Conservation (phyloP, 768 basidiomycete genomes). For the Amanita brunnescens region DNA sequence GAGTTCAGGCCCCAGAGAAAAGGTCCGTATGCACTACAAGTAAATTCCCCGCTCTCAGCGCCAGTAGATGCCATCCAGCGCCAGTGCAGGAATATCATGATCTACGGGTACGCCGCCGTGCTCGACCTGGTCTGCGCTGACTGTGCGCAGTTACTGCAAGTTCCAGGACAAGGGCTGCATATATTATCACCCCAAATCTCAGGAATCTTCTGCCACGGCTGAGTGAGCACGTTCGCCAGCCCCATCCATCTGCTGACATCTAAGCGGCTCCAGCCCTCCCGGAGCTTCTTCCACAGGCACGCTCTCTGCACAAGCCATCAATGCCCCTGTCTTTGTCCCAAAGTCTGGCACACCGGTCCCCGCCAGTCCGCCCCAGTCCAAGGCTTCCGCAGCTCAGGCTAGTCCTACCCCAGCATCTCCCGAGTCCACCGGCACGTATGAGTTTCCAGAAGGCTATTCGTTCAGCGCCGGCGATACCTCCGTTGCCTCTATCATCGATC, state of each 20-base stretch:
- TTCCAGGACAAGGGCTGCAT: constrained; percentile 81
- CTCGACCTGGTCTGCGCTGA: not conserved
- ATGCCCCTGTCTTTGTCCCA: constrained; percentile 81
- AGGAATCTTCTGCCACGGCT: not conserved
- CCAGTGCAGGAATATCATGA: constrained; percentile 86
- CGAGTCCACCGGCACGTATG: constrained; percentile 9
- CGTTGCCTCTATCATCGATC: constrained; percentile 19
- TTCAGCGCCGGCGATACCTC: constrained; percentile 13
- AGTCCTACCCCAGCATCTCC: not conserved
- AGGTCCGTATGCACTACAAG: too few species aligned
- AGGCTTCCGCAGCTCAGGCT: not conserved
- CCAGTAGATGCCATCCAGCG: constrained; percentile 66
- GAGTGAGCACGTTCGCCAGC: constrained; percentile 23
- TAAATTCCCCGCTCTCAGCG: too few species aligned
- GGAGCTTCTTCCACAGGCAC: constrained; percentile 33
- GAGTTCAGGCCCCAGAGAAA: constrained; percentile 41
- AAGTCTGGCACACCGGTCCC: constrained; percentile 32
- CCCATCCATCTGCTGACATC: constrained; percentile 8
- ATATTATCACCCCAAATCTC: constrained; percentile 70
- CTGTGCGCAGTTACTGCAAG: constrained; percentile 57
- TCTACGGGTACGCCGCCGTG: constrained; percentile 61
- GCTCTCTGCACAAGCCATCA: constrained; percentile 57
- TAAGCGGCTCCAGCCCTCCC: constrained; percentile 23
- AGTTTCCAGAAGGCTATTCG: constrained; percentile 18
- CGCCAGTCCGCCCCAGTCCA: constrained; percentile 16